A percentile compares a stretch with the other conserved stretches of the same genome.
These are phyloP conservation scores for Cutaneotrichosporon curvatum DNA, from an alignment of 1,284 basidiomycete species.

Conservation along the genomic window DNA sequence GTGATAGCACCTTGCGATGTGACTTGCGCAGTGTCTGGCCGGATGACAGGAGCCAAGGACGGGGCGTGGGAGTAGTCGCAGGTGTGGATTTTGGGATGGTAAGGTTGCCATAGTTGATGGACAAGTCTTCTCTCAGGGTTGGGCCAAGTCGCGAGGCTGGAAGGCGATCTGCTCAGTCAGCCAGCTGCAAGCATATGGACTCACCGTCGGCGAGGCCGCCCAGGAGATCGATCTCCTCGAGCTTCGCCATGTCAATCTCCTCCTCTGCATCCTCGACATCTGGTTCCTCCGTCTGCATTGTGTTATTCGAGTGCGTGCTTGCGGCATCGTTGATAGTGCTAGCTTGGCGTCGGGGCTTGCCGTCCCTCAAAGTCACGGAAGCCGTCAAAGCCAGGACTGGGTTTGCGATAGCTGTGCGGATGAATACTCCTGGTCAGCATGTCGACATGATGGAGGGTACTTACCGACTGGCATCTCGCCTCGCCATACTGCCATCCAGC, in stretches of 20 bases:
- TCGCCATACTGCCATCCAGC: slow-evolving; percentile 69
- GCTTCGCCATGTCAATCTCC: slow-evolving; percentile 41
- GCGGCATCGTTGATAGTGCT: slow-evolving; percentile 20
- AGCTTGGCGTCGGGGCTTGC: slow-evolving; percentile 11
- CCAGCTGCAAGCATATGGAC: slow-evolving; percentile 1
- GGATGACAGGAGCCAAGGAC: not conserved
- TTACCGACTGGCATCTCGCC: slow-evolving; percentile 67
- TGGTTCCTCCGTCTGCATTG: slow-evolving; percentile 13
- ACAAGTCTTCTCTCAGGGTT: slow-evolving; percentile 29
- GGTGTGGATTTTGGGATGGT: not conserved
- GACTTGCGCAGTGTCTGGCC: slow-evolving; percentile 66
- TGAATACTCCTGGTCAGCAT: slow-evolving; percentile 46
- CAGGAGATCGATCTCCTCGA: slow-evolving; percentile 74
- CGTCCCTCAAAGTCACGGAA: slow-evolving; percentile 61
- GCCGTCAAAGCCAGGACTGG: slow-evolving; percentile 73
- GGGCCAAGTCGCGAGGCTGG: slow-evolving; percentile 33
- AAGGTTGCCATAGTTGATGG: slow-evolving; percentile 1
- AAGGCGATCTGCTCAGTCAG: slow-evolving; percentile 19
- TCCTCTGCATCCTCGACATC: slow-evolving; percentile 21
- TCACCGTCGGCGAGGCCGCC: slow-evolving; percentile 51
- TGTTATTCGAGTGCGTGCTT: slow-evolving; percentile 20
- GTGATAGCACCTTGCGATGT: slow-evolving; percentile 67
- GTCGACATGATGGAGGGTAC: slow-evolving; percentile 31
- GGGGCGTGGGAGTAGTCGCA: not conserved
- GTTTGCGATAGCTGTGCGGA: slow-evolving; percentile 61